These are phyloP conservation scores for Phytophthora tentaculata DNA, from an alignment of 352 stramenopile genomes.

Conservation along the genomic window DNA sequence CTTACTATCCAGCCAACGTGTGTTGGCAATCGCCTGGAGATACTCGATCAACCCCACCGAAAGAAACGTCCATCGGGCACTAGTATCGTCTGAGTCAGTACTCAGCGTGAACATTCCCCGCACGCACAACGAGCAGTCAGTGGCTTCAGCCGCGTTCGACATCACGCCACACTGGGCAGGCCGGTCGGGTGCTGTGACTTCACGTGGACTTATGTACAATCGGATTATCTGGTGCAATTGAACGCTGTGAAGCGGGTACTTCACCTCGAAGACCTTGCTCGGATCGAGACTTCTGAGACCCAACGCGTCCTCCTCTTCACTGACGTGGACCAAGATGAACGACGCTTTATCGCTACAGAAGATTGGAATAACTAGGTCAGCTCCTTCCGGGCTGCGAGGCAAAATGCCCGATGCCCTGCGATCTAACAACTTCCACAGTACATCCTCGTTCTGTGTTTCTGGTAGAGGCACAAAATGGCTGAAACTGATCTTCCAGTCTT, in stretches of 20 bases:
- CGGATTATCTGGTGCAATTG: not conserved
- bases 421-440: conserved; percentile 8
- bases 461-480: conserved; percentile 2
- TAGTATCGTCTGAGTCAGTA: not conserved
- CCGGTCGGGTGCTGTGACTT: not conserved
- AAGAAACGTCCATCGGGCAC: too few relatives aligned
- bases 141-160: not conserved
- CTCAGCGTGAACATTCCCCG: not conserved
- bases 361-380: not conserved
- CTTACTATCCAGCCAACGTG: too few relatives aligned
- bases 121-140: conserved; percentile 2
- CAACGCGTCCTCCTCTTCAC: not conserved
- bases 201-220: conserved; percentile 1
- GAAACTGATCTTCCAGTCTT: conserved; percentile 1
- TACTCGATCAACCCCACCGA: too few relatives aligned
- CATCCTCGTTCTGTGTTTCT: not conserved
- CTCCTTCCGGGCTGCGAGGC: not conserved
- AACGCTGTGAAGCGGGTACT: not conserved
- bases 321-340: conserved; percentile 8
- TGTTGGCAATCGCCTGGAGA: too few relatives aligned
- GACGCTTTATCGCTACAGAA: not conserved
- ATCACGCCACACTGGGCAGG: not conserved
- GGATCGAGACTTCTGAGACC: not conserved
- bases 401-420: not conserved
- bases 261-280: not conserved